Conservation (phyloP, 2,329 filamentous ascomycete genomes). For the Fusarium marasasianum region DNA sequence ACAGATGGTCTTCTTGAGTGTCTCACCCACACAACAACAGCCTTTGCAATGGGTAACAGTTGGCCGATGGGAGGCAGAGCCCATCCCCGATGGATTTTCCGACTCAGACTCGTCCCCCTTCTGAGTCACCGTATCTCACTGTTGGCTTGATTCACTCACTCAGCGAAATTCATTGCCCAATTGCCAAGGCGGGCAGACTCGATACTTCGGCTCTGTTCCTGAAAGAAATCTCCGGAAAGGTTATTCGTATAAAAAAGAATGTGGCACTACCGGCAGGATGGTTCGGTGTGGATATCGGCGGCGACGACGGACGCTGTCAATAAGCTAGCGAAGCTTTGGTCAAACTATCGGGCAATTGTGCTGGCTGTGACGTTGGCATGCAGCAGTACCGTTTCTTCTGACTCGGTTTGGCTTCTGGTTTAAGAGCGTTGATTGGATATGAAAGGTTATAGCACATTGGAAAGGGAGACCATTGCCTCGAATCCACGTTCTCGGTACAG, state of each 20-base stretch:
- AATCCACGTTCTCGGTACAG: slow-evolving; percentile 8
- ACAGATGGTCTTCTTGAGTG: background rate
- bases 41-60: background rate
- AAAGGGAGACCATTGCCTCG: slow-evolving; percentile 12
- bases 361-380: slow-evolving; percentile 18
- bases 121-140: background rate
- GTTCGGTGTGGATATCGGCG: slow-evolving; percentile 37
- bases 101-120: background rate
- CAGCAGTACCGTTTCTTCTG: slow-evolving; percentile 13
- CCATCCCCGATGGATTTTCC: background rate
- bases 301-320: slow-evolving; percentile 13
- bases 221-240: slow-evolving; percentile 31
- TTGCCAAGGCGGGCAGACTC: slow-evolving; percentile 17
- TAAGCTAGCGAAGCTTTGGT: slow-evolving; percentile 27
- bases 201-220: slow-evolving; percentile 26
- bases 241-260: slow-evolving; percentile 31
- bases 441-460: background rate
- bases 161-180: background rate
- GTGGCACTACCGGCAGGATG: slow-evolving; percentile 33
- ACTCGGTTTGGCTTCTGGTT: background rate
- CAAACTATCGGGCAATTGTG: slow-evolving; percentile 26
- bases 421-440: slow-evolving; percentile 16
- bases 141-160: background rate
- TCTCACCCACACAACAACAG: background rate
- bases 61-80: background rate